Evolutionary conservation across 140 eudicot species (phyloP).

Genomic region (Eryngium alpinum): DNA sequence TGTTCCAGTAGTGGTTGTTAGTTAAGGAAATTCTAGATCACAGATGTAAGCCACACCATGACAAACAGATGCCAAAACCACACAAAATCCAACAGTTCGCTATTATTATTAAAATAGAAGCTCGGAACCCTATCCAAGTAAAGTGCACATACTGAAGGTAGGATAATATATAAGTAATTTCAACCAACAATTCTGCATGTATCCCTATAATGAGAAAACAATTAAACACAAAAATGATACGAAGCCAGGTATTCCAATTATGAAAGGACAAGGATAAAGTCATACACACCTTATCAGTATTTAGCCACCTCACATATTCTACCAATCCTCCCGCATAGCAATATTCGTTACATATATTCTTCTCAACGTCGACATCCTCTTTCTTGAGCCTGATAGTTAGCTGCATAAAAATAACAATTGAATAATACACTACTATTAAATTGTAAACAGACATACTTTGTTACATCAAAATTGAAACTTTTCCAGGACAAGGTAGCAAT

Average conservation of each 20-base stretch:
- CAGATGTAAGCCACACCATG: background rate
- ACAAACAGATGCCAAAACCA: background rate
- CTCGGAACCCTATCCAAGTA: background rate
- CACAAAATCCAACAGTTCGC: background rate
- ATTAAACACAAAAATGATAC: background rate
- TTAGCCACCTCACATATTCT: slow-evolving; percentile 94
- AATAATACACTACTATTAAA: background rate
- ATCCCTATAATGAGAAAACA: background rate
- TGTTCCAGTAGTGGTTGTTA: background rate
- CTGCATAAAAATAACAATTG: slow-evolving; percentile 33
- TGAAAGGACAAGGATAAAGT: background rate
- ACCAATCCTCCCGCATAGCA: slow-evolving; percentile 85
- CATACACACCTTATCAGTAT: slow-evolving; percentile 67
- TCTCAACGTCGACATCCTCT: slow-evolving; percentile 70
- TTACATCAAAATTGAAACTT: background rate
- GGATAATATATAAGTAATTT: background rate
- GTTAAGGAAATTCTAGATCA: background rate
- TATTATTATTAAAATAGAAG: background rate
- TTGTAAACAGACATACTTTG: background rate
- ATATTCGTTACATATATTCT: slow-evolving; percentile 51
- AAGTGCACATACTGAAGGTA: background rate
- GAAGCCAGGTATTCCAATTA: background rate
- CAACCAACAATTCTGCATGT: background rate
- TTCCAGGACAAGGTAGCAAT: background rate
- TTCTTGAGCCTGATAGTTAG: slow-evolving; percentile 61